Evolutionary conservation across 2,329 filamentous ascomycete species (phyloP).

Genomic region (Penicillium brevicompactum): DNA sequence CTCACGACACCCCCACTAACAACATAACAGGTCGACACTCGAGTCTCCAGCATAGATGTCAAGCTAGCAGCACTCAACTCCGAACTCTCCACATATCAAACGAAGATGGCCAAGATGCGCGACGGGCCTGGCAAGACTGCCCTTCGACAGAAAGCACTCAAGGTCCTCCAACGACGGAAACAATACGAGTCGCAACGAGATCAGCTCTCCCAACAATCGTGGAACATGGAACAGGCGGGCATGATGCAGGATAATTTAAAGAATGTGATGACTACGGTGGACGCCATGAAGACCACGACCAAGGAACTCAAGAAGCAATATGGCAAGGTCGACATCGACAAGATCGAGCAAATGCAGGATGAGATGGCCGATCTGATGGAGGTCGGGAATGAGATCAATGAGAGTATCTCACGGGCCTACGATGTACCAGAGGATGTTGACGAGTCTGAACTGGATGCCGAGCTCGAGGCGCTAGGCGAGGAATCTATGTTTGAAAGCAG

Average conservation of each 20-base stretch:
- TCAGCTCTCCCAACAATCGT: conserved; percentile 89
- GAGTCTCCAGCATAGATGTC: conserved; percentile 85
- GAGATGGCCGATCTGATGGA: conserved; percentile 99
- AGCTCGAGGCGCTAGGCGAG: conserved; percentile 89
- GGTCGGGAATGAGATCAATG: conserved; percentile 96
- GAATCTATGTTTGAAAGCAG: conserved; percentile 84
- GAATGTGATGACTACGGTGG: conserved; percentile 97
- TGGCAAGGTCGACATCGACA: conserved; percentile 94
- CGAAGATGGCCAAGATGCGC: conserved; percentile 87
- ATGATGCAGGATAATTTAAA: conserved; percentile 99
- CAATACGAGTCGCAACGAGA: conserved; percentile 93
- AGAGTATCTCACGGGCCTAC: conserved; percentile 86
- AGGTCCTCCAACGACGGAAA: conserved; percentile 89
- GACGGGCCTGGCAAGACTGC: conserved; percentile 92
- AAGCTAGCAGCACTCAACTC: conserved; percentile 91
- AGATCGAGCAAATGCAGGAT: conserved; percentile 96
- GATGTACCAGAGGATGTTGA: conserved; percentile 97
- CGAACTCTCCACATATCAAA: conserved; percentile 85
- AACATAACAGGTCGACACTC: conserved; percentile 66
- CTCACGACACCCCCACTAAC: conserved; percentile 13
- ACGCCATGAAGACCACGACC: conserved; percentile 95
- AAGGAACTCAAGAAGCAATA: conserved; percentile 93
- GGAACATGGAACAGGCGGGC: conserved; percentile 98
- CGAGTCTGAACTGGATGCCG: conserved; percentile 92
- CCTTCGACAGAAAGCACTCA: conserved; percentile 91